These are phyloP conservation scores for Xylariaceae sp. DNA, from an alignment of 2,329 filamentous ascomycete species.

Conservation along the genomic window DNA sequence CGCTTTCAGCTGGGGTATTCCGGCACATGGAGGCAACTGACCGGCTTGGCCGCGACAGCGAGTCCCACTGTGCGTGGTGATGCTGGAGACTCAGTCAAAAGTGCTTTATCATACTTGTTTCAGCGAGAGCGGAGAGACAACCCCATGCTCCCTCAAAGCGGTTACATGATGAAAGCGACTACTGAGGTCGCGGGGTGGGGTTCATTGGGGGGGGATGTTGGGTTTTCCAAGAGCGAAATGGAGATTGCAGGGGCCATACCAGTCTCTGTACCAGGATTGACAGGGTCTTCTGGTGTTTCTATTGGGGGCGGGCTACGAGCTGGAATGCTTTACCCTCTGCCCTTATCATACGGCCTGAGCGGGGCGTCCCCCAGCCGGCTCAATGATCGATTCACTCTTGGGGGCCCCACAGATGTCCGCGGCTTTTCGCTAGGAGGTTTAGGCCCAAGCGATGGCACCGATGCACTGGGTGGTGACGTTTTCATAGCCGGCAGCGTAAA, in stretches of 20 bases:
- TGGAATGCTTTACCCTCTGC: constrained; percentile 83
- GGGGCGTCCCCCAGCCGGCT: constrained; percentile 74
- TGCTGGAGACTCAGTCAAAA: constrained; percentile 91
- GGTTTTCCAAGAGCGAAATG: constrained; percentile 91
- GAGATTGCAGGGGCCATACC: constrained; percentile 80
- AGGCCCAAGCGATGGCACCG: constrained; percentile 82
- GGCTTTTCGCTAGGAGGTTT: constrained; percentile 91
- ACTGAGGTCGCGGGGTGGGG: constrained; percentile 89
- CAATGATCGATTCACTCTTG: constrained; percentile 94
- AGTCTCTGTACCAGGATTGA: constrained; percentile 71
- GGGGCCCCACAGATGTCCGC: constrained; percentile 91
- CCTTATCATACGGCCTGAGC: constrained; percentile 61
- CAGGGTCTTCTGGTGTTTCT: constrained; percentile 76
- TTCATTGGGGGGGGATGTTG: constrained; percentile 82
- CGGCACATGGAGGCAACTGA: constrained; percentile 86
- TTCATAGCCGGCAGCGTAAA: constrained; percentile 90
- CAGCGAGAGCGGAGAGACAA: constrained; percentile 81
- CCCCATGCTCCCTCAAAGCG: constrained; percentile 80
- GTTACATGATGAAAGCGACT: constrained; percentile 78
- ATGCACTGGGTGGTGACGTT: constrained; percentile 89
- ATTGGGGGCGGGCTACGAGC: constrained; percentile 82
- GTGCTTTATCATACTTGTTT: constrained; percentile 81
- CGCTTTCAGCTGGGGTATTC: constrained; percentile 81
- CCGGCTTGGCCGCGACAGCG: constrained; percentile 74
- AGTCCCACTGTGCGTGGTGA: constrained; percentile 83